phyloP scores from a whole-genome alignment of 805 yeast genomes.

The Pichia deserticola region DNA sequence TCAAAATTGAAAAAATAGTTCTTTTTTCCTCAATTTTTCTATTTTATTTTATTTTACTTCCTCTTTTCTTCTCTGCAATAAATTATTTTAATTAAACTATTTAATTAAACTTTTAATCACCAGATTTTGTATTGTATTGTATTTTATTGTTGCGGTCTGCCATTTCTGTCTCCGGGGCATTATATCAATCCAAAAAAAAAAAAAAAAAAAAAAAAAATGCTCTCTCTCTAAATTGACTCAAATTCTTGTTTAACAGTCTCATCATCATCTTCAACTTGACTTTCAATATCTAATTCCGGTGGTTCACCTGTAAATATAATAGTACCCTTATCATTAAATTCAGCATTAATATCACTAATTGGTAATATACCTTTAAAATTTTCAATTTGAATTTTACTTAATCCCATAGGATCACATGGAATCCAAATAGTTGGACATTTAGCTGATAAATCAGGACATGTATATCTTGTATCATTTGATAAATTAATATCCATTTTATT shows the following conservation, averaged over 20 bases:
- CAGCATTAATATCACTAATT: slow-evolving; percentile 62
- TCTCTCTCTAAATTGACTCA: neutral
- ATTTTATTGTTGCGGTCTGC: too few relatives aligned
- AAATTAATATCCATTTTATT: too few relatives aligned
- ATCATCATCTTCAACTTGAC: neutral
- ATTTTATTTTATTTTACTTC: too few relatives aligned
- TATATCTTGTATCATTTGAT: slow-evolving; percentile 23
- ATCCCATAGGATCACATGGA: slow-evolving; percentile 83
- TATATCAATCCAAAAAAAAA: too few relatives aligned
- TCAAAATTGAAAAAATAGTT: too few relatives aligned
- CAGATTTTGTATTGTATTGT: too few relatives aligned
- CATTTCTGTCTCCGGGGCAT: too few relatives aligned
- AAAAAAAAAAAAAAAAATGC: too few relatives aligned
- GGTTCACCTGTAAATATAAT: slow-evolving; percentile 45
- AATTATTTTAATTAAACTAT: too few relatives aligned
- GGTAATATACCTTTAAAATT: slow-evolving; percentile 48
- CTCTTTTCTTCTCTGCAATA: too few relatives aligned
- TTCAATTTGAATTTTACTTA: slow-evolving; percentile 54
- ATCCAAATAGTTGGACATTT: slow-evolving; percentile 81
- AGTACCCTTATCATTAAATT: slow-evolving; percentile 44
- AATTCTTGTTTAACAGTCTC: neutral
- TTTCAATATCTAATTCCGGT: slow-evolving; percentile 35
- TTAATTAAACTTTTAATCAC: too few relatives aligned
- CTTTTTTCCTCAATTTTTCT: too few relatives aligned
- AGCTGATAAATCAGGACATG: slow-evolving; percentile 65